Percentiles rank a stretch among this genome's conserved stretches.
These are phyloP conservation scores for Grigorovia transvaalensis DNA, from an alignment of 805 yeast genomes.

Conservation along the genomic window DNA sequence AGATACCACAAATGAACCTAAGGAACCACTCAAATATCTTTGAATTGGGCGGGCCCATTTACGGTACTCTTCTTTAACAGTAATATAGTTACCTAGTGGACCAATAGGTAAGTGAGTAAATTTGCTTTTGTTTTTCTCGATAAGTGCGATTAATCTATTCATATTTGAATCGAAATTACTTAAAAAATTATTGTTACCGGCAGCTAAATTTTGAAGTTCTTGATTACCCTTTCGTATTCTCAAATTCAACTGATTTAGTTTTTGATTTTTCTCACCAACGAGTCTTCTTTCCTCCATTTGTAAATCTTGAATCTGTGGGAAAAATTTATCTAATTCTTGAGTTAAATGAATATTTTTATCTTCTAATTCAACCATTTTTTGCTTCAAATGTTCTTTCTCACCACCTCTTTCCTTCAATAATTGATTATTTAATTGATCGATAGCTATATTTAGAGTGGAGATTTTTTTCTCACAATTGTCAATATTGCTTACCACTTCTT, in stretches of 20 bases:
- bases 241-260: conserved; percentile 6
- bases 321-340: conserved; percentile 2
- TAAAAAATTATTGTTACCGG: conserved; percentile 24
- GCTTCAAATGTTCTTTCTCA: conserved; percentile 21
- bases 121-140: conserved; percentile 25
- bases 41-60: conserved; percentile 57
- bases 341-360: conserved; percentile 8
- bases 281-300: conserved; percentile 11
- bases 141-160: conserved; percentile 32
- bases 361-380: conserved; percentile 9
- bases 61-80: conserved; percentile 43
- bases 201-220: conserved; percentile 21
- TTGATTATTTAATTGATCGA: conserved; percentile 20
- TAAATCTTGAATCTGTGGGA: conserved; percentile 10
- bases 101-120: conserved; percentile 58
- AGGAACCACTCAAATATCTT: conserved; percentile 35
- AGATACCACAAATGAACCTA: conserved; percentile 59
- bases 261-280: conserved; percentile 6
- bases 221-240: conserved; percentile 9
- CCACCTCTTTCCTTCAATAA: conserved; percentile 24
- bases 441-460: conserved; percentile 11
- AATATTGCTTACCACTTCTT: conserved; percentile 14
- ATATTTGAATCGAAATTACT: conserved; percentile 45
- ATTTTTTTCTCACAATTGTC: conserved; percentile 15
- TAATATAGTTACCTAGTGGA: conserved; percentile 60